phyloP scores from a whole-genome alignment of 768 basidiomycete species.

The Hemileccinum impolitum region DNA sequence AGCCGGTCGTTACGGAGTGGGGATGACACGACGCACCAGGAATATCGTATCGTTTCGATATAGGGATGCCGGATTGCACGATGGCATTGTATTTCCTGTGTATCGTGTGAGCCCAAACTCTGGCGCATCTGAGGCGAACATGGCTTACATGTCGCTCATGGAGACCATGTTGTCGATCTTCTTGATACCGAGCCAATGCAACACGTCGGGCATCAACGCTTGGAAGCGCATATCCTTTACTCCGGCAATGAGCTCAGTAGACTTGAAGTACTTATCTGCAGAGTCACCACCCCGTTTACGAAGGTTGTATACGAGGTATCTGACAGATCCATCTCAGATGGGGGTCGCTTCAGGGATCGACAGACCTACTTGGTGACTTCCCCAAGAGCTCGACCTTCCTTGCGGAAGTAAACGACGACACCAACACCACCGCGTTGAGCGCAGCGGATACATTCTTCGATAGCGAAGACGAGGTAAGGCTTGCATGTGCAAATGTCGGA shows the following conservation, averaged over 20 bases:
- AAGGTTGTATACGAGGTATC: slow-evolving; percentile 93
- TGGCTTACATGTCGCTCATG: slow-evolving; percentile 74
- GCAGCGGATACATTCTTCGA: slow-evolving; percentile 86
- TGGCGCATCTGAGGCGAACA: neutral
- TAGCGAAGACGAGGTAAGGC: slow-evolving; percentile 88
- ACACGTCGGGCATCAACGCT: slow-evolving; percentile 92
- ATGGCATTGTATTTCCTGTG: slow-evolving; percentile 92
- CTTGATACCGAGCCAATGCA: slow-evolving; percentile 91
- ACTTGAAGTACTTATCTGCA: slow-evolving; percentile 91
- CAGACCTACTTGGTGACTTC: slow-evolving; percentile 81
- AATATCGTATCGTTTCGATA: slow-evolving; percentile 79
- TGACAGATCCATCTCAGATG: slow-evolving; percentile 24
- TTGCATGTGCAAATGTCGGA: slow-evolving; percentile 93
- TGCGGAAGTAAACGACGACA: slow-evolving; percentile 90
- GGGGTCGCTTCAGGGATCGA: neutral
- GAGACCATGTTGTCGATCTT: slow-evolving; percentile 89
- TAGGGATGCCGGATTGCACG: slow-evolving; percentile 82
- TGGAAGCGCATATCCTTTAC: slow-evolving; percentile 97
- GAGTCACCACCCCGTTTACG: slow-evolving; percentile 93
- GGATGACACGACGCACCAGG: slow-evolving; percentile 49
- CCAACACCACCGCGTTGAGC: slow-evolving; percentile 88
- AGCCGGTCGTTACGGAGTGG: neutral
- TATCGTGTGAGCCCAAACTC: neutral
- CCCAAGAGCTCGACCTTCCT: slow-evolving; percentile 89
- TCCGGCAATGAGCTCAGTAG: slow-evolving; percentile 90